Evolutionary conservation across 129 eudicot species (phyloP), one percentile per base, ranked within the genome.

Genomic region (Flaveria trinervia): DNA sequence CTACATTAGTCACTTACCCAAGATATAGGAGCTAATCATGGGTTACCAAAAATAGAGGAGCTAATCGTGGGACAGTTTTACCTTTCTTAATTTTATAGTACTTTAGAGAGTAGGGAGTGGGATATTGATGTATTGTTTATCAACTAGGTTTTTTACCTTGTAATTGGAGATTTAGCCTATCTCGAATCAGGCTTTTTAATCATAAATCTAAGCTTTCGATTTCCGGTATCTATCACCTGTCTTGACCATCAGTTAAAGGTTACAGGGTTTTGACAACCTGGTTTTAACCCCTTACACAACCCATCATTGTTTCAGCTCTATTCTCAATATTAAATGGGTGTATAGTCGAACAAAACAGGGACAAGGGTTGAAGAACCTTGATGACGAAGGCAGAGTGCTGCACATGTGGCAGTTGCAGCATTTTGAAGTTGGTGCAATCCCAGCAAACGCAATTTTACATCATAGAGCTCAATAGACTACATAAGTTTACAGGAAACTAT

Each of bases 401-500:
- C 94, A 85, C 94, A 89, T 78, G 92, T 83, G 51, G 96, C 96
- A 10, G 97, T 95, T 44, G 78, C 88, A 74, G 97, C 99, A 89
- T 95, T 91, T 77, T 86, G 94, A 77, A 95, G 99, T 83, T 95
- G 99, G 81, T 95, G 99, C 71, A 73, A 44, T 56, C 99, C 99
- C 51, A 92, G 89, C 92, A 95, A 79, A 26, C 85, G 73, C 72
- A 95, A 57, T 51, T 85, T 85, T 30, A 95, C 92, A 75, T 85
- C 93, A 78, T 57, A 70, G 73, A 89, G 71, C 83, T 91, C 96
- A 80, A 86, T 80, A 80, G 48, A 83, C 99, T 95, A 86, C 71
- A 84, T n/a, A 33, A 71, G 65, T 75, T 70, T 50, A 79, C 62
- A 54, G 48, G 44, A 43, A 28, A 46, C 9, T 26, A 9, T 26